Evolutionary conservation across 75 land plant species (phyloP), one percentile per base, ranked within the genome.

Genomic region (Cryptomeria japonica): DNA sequence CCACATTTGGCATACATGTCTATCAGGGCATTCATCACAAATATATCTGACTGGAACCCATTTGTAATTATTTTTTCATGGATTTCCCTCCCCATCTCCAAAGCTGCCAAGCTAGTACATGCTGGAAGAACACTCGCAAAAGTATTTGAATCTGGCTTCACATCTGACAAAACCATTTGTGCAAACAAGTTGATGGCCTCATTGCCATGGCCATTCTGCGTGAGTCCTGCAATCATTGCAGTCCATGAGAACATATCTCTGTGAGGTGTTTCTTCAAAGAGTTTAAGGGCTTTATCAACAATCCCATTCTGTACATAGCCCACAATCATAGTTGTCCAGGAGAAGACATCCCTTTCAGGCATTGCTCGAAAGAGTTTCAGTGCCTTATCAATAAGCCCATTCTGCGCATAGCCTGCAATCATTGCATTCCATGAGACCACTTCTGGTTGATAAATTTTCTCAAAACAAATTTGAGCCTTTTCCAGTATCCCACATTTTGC

Each of bases 1-100:
- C 89, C 87, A 46, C 87, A 86, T 85, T 88, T 88, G 11, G 89
- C 87, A 88, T 88, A 88, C 89, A 88, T 88, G 44, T 85, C 89
- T 25, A 88, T 36, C 42, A 88, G 87, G 14, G 89, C 34, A 88
- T 58, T 88, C 77, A 53, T 34, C n/a, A 88, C 87, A 42, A 84
- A 36, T 42, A 88, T 28, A 88, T 82, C 84, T 18, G 87, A 41
- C 64, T 58, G 46, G 31, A 84, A 84, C 32, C 87, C 87, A 88
- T 19, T 47, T n/a, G 19, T 84, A 14, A 88, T 56, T 36, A 84
- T 34, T 25, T 36, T 46, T 61, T 84, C 87, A 70, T 88, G 89
- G 38, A 84, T 84, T 3, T 22, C n/a, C 85, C 39, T 88, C 31
- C 84, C 84, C 31, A 34, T 32, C 15, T 87, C 44, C 14, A 87